A percentile compares a stretch with the other conserved stretches of the same genome.
These are phyloP conservation scores for Schrenkiella parvula DNA, from an alignment of 345 rosid genomes.

Conservation along the genomic window DNA sequence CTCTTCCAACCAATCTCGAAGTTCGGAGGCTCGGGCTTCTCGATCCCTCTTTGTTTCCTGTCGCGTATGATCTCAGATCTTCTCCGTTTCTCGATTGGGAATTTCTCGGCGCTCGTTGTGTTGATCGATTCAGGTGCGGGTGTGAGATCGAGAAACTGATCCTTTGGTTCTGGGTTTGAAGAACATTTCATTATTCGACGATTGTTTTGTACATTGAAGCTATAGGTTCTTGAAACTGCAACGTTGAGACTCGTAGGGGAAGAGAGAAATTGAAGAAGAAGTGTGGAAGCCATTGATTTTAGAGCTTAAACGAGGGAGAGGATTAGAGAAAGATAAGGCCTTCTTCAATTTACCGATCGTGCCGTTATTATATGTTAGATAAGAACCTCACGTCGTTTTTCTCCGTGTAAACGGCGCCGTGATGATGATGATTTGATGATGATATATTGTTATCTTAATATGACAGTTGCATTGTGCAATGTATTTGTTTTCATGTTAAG, in stretches of 20 bases:
- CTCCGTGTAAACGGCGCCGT: too few species aligned
- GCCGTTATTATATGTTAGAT: neutral
- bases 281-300: conserved; percentile 21
- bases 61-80: conserved; percentile 58
- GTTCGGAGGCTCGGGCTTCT: conserved; percentile 65
- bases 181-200: conserved; percentile 15
- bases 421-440: too few species aligned
- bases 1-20: conserved; percentile 85
- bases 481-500: too few species aligned
- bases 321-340: conserved; percentile 1
- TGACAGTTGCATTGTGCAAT: too few species aligned
- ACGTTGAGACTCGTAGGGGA: neutral
- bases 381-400: neutral
- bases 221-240: neutral
- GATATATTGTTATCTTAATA: too few species aligned
- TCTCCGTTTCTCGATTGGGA: conserved; percentile 73
- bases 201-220: neutral
- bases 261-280: conserved; percentile 16
- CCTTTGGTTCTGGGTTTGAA: conserved; percentile 17
- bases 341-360: neutral
- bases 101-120: conserved; percentile 45
- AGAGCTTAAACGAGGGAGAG: neutral
- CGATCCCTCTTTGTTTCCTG: conserved; percentile 38
- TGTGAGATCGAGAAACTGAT: conserved; percentile 31
- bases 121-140: conserved; percentile 44